Evolutionary conservation across 495 filamentous ascomycete genomes (phyloP), one percentile per base, ranked within the genome.

Genomic region (Talaromyces thailandensis): DNA sequence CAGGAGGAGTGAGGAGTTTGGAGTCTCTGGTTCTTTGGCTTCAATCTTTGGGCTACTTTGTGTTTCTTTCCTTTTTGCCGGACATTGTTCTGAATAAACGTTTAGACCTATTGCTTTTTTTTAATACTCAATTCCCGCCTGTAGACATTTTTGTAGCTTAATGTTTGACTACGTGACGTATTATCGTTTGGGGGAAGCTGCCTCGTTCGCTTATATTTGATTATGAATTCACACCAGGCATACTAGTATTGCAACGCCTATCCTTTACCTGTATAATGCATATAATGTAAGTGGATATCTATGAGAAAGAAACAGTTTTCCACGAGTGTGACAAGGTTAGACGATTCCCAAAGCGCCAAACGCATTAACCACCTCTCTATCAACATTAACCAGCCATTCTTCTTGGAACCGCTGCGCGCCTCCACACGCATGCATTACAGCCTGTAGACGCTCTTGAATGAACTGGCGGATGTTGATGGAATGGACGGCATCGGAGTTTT

Each of bases 331-430:
- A n/a, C n/a, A n/a, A n/a, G 64, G 23, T 72, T 60, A 80, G 23
- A 79, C 56, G 61, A 85, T 61, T 6, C 79, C 79, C 68, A 87
- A 67, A 28, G 77, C 79, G 31, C 72, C 76, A 73, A 96, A 98
- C 1, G 80, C 85, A 18, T 69, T 68, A 60, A 96, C 65, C 2
- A 98, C 89, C 48, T 95, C 86, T 48, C 79, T 76, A 74, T 98
- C 94, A 35, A 97, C 91, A 76, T 95, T 91, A n/a, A 80, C 80
- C n/a, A 90, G 72, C 88, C 88, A 97, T 51, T 90, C 81, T 51
- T 83, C 80, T 72, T 87, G 80, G 72, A 97, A 96, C 16, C 72
- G 77, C 67, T 87, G 81, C 57, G 84, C 82, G 2, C 93, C 92
- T 4, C 93, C 93, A 62, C 79, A 82, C 4, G 79, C 74, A 61